Evolutionary conservation across 192 early-diverging fungal genomes (phyloP), one percentile per base, ranked within the genome.

Genomic region (Gonapodya sp.): DNA sequence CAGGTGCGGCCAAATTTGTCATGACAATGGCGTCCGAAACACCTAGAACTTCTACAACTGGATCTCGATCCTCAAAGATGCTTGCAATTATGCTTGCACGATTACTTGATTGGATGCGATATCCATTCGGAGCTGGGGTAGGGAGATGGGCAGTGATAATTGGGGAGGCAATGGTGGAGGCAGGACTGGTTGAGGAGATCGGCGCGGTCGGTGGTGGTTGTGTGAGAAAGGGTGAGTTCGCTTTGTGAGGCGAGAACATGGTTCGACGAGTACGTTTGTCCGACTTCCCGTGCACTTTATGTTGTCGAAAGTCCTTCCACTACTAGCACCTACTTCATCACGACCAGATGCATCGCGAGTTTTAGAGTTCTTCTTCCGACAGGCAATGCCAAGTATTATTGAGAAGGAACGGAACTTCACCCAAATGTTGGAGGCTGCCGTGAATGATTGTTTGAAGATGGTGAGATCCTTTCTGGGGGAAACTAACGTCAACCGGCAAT

Each of bases 181-280:
- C 46, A 64, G 46, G 46, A 8, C 8, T 24, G 46, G 24, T 8
- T 64, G 46, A 16, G 8, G 46, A 64, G 8, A 8, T 64, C 8
- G 46, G 46, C 8, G 46, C 8, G 8, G 46, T 64, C 24, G 46
- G 8, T 16, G 46, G 46, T 16, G 46, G 46, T 16, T 8, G 8
- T 64, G 46, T 64, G 46, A 64, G 46, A 64, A 64, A 64, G 24
- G 46, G 46, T 64, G 46, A 64, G 46, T n/a, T n/a, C n/a, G n/a
- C n/a, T n/a, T n/a, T n/a, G n/a, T n/a, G 46, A 8, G 46, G 8
- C 46, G 46, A 8, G 46, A 24, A 16, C 8, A 24, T 64, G 46
- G 46, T 64, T 64, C 46, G n/a, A n/a, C n/a, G n/a, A n/a, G n/a
- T n/a, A n/a, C n/a, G n/a, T n/a, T 64, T 24, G 24, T 64, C 8